A percentile compares a stretch with the other conserved stretches of the same genome.
Evolutionary conservation across 192 early-diverging fungal species (phyloP).

Genomic region (Phycomyces blakesleeanus): DNA sequence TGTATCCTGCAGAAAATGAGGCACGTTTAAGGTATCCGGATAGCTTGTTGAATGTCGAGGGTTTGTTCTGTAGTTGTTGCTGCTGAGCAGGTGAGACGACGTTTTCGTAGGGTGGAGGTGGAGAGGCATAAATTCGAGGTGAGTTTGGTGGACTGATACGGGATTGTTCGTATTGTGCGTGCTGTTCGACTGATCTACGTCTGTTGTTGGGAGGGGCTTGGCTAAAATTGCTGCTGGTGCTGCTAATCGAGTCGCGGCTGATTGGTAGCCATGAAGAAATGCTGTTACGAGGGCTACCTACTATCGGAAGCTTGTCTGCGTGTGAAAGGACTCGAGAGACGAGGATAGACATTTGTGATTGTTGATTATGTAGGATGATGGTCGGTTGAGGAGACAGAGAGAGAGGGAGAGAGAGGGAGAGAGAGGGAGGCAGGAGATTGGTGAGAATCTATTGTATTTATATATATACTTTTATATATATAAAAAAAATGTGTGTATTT

Average conservation of each 20-base stretch:
- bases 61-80: neutral
- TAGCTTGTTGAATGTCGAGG: neutral
- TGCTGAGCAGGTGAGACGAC: neutral
- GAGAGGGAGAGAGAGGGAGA: too few species aligned
- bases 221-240: too few species aligned
- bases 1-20: constrained; percentile 5
- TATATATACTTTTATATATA: too few species aligned
- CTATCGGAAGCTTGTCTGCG: constrained; percentile 11
- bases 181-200: neutral
- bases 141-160: constrained; percentile 8
- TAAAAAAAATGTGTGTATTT: too few species aligned
- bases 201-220: neutral
- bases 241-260: neutral
- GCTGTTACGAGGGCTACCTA: neutral
- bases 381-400: too few species aligned
- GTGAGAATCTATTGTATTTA: too few species aligned
- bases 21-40: constrained; percentile 8
- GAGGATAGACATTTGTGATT: constrained; percentile 11
- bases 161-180: neutral
- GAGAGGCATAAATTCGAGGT: constrained; percentile 5
- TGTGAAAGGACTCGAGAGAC: constrained; percentile 5
- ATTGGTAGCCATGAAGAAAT: constrained; percentile 5
- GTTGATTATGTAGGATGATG: too few species aligned
- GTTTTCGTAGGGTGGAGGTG: constrained; percentile 19
- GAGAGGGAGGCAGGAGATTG: too few species aligned